Base-by-base conservation (phyloP, 805 yeast genomes). In the Wickerhamomyces canadensis region DNA sequence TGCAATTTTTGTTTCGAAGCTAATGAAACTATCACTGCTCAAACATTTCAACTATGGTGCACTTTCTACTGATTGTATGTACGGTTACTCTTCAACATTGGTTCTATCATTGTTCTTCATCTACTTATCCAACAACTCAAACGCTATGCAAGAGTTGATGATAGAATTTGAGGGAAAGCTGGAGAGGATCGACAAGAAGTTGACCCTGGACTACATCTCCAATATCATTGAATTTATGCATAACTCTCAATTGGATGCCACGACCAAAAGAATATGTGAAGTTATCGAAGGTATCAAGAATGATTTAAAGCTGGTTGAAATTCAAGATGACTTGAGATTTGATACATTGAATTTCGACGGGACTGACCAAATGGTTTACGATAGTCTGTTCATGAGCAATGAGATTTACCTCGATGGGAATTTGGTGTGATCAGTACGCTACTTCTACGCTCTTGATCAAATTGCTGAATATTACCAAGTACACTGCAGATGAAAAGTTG, bases 61-160 rank as follows among this genome's bases (percentile, higher is more conserved):
- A 2, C 32, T 67, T n/a, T 64, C 67, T 25, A 57, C 59, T 26
- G 76, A 70, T 42, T 62, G 68, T 27, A 67, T 67, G 47, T 60
- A 61, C 46, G 68, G 65, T 6, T 70, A 70, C 43, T 61, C 62
- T 41, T 65, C 72, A 2, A 60, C 62, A 1, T 58, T 70, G 61
- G 62, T 62, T 0, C 48, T 69, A 19, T 61, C 70, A 3, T 44
- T 68, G 32, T 60, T 69, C n/a, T 65, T 62, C 38, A 61, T 70
- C 27, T 52, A 54, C 31, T 35, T 58, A 22, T 47, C 52, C 16
- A 54, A 54, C 34, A 24, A 44, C 0, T 48, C 54, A 5, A 54
- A 47, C 27, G 51, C 47, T 29, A 36, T 47, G 30, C 37, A 37
- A 31, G 44, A 51, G 21, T 21, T 49, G 16, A 19, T 34, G 7